These are phyloP conservation scores for Tribonema minus DNA, from an alignment of 108 stramenopile genomes.

Conservation along the genomic window DNA sequence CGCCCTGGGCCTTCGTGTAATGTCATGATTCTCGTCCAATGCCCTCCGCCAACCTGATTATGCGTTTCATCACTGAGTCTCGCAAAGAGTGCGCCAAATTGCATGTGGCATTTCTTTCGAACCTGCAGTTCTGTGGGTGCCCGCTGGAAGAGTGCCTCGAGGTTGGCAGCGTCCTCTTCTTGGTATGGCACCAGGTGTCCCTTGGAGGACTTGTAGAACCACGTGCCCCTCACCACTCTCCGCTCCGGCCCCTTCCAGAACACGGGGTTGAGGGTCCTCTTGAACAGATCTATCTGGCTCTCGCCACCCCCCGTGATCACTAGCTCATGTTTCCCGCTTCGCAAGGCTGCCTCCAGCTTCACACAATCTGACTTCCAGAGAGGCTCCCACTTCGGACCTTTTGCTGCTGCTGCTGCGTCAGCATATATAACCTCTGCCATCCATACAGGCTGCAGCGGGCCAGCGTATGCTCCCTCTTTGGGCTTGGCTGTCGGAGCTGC, in stretches of 20 bases:
- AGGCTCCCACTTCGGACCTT: background rate
- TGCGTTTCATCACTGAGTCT: too few species aligned
- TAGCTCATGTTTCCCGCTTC: too few species aligned
- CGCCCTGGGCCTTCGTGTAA: too few species aligned
- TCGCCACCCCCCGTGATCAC: background rate
- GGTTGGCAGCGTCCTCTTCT: background rate
- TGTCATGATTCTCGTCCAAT: too few species aligned
- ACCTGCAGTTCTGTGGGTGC: background rate
- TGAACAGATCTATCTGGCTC: background rate
- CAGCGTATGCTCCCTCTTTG: too few species aligned
- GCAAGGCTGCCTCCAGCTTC: background rate
- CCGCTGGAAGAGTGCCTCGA: background rate
- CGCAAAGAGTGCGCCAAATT: too few species aligned
- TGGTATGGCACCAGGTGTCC: background rate
- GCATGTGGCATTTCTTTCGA: too few species aligned
- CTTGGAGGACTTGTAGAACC: background rate
- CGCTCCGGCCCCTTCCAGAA: background rate
- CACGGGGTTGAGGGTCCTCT: background rate
- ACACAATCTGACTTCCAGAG: background rate
- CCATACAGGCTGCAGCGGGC: too few species aligned
- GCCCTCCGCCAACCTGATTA: too few species aligned
- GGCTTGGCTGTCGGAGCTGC: too few species aligned
- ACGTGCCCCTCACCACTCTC: background rate
- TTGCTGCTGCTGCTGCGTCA: background rate
- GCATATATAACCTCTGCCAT: background rate